phyloP scores from a whole-genome alignment of 2,329 filamentous ascomycete species.

The Biscogniauxia sp. region DNA sequence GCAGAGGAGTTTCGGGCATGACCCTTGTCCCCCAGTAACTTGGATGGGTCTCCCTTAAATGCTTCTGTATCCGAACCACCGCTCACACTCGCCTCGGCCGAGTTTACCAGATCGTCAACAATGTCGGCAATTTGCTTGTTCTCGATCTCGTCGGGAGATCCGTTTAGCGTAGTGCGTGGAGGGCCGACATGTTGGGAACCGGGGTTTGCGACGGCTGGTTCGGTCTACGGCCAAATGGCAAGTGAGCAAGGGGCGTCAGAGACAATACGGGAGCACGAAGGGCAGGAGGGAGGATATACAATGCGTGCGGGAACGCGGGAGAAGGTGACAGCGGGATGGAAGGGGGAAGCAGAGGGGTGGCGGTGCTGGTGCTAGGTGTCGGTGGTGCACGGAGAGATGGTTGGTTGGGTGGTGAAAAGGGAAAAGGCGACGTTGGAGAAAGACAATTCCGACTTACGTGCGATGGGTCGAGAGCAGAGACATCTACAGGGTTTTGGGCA shows the following conservation, averaged over 20 bases:
- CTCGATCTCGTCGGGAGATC: conserved; percentile 51
- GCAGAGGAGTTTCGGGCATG: conserved; percentile 58
- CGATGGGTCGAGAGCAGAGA: conserved; percentile 32
- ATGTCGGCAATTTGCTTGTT: conserved; percentile 56
- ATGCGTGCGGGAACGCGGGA: background rate
- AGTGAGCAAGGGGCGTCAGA: conserved; percentile 9
- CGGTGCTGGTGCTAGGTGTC: background rate
- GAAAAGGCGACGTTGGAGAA: background rate
- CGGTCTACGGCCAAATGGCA: conserved; percentile 14
- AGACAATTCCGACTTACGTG: conserved; percentile 28
- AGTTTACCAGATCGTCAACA: conserved; percentile 59
- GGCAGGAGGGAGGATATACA: background rate
- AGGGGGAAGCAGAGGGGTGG: background rate
- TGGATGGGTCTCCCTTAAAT: conserved; percentile 56
- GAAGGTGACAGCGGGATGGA: background rate
- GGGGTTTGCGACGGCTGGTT: conserved; percentile 37
- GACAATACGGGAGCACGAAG: background rate
- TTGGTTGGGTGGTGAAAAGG: no score
- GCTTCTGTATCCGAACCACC: conserved; percentile 76
- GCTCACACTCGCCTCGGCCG: conserved; percentile 66
- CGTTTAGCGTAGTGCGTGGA: conserved; percentile 47
- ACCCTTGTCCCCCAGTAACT: conserved; percentile 55
- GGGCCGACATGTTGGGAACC: conserved; percentile 47
- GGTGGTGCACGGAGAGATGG: no score
- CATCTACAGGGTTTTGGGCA: conserved; percentile 31